Evolutionary conservation across 1,284 basidiomycete species (phyloP).

Genomic region (Ustilago lituana): DNA sequence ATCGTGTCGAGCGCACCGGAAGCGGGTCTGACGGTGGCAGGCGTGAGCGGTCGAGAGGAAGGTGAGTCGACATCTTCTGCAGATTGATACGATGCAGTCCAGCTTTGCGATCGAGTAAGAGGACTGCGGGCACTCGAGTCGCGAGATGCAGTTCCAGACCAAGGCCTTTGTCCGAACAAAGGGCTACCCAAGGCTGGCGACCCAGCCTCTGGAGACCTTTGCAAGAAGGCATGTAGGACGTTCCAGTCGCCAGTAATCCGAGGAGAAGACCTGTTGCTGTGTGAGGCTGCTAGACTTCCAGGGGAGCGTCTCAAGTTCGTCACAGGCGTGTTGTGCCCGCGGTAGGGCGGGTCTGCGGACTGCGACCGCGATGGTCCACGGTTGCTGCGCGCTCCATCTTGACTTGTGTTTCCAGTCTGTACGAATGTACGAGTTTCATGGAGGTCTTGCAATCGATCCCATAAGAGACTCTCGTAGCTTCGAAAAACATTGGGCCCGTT

Average conservation of each 20-base stretch:
- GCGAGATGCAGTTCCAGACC: background rate
- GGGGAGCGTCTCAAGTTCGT: background rate
- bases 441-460: no score
- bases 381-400: no score
- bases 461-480: no score
- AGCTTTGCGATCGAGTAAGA: background rate
- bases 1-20: constrained; percentile 16
- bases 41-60: background rate
- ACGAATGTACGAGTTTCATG: no score
- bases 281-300: background rate
- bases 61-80: background rate
- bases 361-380: no score
- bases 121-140: constrained; percentile 1
- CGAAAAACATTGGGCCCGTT: no score
- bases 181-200: background rate
- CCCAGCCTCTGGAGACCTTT: background rate
- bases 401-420: no score
- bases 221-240: constrained; percentile 1
- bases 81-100: background rate
- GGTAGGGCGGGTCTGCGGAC: no score
- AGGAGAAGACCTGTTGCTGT: background rate
- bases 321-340: background rate
- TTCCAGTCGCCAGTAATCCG: constrained; percentile 2
- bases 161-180: background rate
- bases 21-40: constrained; percentile 1